Evolutionary conservation across 169 alveolate genomes (phyloP).

Genomic region (Theileria annulata): DNA sequence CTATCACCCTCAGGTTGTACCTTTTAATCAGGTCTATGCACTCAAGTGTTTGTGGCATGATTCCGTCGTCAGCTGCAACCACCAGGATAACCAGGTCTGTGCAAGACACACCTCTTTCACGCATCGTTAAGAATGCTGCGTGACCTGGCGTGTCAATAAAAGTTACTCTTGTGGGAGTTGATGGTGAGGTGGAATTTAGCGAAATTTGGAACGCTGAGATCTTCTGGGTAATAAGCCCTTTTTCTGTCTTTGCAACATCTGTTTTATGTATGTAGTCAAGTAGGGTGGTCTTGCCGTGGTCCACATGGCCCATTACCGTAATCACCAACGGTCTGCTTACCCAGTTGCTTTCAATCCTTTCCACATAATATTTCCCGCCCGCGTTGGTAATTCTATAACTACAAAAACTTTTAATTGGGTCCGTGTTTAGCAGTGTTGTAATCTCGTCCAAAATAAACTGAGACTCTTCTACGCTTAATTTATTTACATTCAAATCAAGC

Average conservation of each 20-base stretch:
- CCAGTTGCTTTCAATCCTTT: conserved; percentile 81
- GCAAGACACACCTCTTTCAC: conserved; percentile 91
- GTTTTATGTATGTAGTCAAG: conserved; percentile 78
- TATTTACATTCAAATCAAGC: conserved; percentile 36
- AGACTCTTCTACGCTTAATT: conserved; percentile 70
- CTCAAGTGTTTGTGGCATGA: conserved; percentile 92
- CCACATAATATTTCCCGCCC: conserved; percentile 60
- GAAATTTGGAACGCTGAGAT: conserved; percentile 90
- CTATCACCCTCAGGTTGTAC: conserved; percentile 77
- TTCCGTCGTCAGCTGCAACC: conserved; percentile 93
- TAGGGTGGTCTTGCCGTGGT: conserved; percentile 96
- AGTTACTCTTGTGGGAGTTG: conserved; percentile 76
- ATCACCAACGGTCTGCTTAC: conserved; percentile 88
- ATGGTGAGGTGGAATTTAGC: conserved; percentile 7
- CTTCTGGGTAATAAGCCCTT: conserved; percentile 92
- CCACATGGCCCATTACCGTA: conserved; percentile 96
- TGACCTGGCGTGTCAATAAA: conserved; percentile 97
- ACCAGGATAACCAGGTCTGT: conserved; percentile 92
- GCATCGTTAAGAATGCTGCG: conserved; percentile 89
- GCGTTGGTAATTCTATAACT: conserved; percentile 8
- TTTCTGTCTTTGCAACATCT: conserved; percentile 80
- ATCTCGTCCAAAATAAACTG: conserved; percentile 89
- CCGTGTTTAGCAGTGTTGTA: conserved; percentile 86
- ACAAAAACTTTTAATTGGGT: conserved; percentile 52
- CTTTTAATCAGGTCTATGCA: conserved; percentile 80